Base-by-base conservation (phyloP, 495 filamentous ascomycete species). In the Hypoxylon crocopeplum region DNA sequence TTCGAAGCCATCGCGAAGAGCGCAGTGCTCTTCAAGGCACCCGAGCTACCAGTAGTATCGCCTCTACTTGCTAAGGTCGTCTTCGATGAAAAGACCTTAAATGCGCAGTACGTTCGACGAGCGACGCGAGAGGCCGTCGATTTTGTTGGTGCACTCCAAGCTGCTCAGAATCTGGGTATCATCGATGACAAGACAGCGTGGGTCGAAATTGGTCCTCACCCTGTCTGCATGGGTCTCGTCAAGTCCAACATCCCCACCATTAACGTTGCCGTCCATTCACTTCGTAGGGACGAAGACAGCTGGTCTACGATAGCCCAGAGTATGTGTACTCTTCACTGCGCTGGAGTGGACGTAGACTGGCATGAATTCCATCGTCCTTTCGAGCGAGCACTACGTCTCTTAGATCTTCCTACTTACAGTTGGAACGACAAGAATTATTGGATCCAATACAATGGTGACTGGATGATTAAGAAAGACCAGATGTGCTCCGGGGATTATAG, bases 391-490 rank as follows among this genome's bases (percentile, higher is more conserved):
- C 80, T 79, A 34, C 70, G 76, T 27, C 76, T 88, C 11, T 67
- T 89, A 3, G 56, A 73, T 2, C 76, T 89, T 7, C 87, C 87
- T 7, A 62, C 77, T 0, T 91, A 91, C 66, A 77, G 73, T 13
- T 90, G 81, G 74, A 84, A 89, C 56, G 64, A 79, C 22, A 89
- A 88, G 73, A 81, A 83, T 45, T 86, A 87, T 68, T 89, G 87
- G 87, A 81, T 88, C 4, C 24, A 27, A 8, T 27, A 27, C 8
- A 27, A 27, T 8, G 24, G 24, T 3, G 24, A 27, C 8, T 27
- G 24, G 24, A 8, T 8, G 3, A 3, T 27, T 8, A 27, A 3
- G 24, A 27, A 27, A 8, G 24, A 8, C 24, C 3, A 27, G 4
- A 27, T 8, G 24, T 27, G 3, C 24, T 27, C 3, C 24, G 24